These are phyloP conservation scores for Suillus tomentosus DNA, from an alignment of 768 basidiomycete species.

Conservation along the genomic window DNA sequence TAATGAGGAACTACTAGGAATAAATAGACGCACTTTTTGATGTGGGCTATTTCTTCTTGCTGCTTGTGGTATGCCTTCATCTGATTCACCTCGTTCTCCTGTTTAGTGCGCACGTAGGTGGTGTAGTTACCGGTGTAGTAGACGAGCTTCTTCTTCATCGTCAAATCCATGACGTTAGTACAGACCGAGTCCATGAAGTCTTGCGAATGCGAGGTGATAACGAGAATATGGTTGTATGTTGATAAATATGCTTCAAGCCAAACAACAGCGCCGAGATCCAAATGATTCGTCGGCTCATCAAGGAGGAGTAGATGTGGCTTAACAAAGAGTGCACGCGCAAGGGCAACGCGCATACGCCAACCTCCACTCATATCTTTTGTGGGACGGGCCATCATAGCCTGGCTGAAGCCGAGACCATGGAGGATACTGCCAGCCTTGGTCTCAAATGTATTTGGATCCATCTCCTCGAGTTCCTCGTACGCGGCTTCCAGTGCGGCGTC, in stretches of 20 bases:
- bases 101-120: constrained; percentile 94
- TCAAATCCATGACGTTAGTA: constrained; percentile 98
- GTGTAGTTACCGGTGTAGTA: constrained; percentile 98
- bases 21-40: constrained; percentile 77
- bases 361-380: constrained; percentile 99
- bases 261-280: constrained; percentile 96
- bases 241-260: constrained; percentile 98
- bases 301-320: constrained; percentile 95
- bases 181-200: constrained; percentile 99
- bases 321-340: constrained; percentile 93
- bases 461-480: constrained; percentile 95
- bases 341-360: constrained; percentile 98
- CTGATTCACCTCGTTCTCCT: constrained; percentile 98
- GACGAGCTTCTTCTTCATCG: constrained; percentile 85
- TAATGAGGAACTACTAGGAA: constrained; percentile 12
- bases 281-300: constrained; percentile 91
- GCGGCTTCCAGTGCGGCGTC: constrained; percentile 84
- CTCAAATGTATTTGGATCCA: constrained; percentile 96
- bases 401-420: constrained; percentile 94
- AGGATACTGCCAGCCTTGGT: constrained; percentile 93
- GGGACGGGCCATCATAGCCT: constrained; percentile 91
- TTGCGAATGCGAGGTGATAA: constrained; percentile 97
- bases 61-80: constrained; percentile 99
- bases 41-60: constrained; percentile 97
- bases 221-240: constrained; percentile 98